A percentile compares a stretch with the other conserved stretches of the same genome.
These are phyloP conservation scores for Oenanthe sinensis DNA, from an alignment of 129 eudicot species.

Conservation along the genomic window DNA sequence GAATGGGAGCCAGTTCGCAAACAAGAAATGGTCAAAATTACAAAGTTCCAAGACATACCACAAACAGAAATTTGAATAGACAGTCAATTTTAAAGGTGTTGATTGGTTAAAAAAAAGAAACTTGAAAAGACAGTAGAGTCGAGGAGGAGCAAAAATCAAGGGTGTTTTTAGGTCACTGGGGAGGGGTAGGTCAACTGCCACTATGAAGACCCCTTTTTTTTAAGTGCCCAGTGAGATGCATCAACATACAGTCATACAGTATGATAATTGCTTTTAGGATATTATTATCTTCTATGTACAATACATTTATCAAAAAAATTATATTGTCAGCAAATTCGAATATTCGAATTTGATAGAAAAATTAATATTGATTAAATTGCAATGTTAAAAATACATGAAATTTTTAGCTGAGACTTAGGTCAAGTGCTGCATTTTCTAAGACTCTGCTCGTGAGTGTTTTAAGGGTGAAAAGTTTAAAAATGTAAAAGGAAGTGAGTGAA, in stretches of 20 bases:
- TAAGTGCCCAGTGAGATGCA: neutral
- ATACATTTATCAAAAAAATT: too few relatives aligned
- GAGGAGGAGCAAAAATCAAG: slow-evolving; percentile 24
- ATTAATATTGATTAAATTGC: too few relatives aligned
- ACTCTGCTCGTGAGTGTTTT: too few relatives aligned
- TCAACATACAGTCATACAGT: neutral
- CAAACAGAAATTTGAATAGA: neutral
- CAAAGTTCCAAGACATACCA: neutral
- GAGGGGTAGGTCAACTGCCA: slow-evolving; percentile 16
- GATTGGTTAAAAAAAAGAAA: neutral
- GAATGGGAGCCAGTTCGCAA: neutral
- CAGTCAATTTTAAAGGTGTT: neutral
- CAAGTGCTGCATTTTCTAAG: too few relatives aligned
- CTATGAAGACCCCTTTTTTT: neutral
- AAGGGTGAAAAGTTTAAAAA: too few relatives aligned
- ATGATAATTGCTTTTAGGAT: neutral
- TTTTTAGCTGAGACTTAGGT: too few relatives aligned
- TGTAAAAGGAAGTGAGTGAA: too few relatives aligned
- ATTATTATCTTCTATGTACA: too few relatives aligned
- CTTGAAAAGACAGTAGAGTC: neutral
- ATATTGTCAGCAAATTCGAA: too few relatives aligned
- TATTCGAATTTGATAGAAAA: too few relatives aligned
- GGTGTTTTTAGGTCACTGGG: neutral
- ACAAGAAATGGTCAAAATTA: neutral
- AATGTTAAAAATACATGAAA: too few relatives aligned